Conservation (phyloP, 2,329 filamentous ascomycete species). For the Pyricularia pennisetigena region DNA sequence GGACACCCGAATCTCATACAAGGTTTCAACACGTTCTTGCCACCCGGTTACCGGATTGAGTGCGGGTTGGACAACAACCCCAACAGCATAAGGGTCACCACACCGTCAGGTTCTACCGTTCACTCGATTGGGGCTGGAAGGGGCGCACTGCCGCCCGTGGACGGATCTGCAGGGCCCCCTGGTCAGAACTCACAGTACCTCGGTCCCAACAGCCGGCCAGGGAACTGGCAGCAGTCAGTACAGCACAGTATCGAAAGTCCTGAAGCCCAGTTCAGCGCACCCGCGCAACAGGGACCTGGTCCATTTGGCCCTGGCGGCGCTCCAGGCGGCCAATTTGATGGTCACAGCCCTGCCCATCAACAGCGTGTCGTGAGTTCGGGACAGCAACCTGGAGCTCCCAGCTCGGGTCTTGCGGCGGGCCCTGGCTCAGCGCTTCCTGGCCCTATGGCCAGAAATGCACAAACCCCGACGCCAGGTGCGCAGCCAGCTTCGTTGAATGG, state of each 20-base stretch:
- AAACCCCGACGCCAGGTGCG: constrained; percentile 50
- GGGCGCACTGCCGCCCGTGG: constrained; percentile 23
- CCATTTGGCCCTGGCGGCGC: constrained; percentile 31
- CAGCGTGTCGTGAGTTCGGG: constrained; percentile 17
- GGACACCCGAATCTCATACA: constrained; percentile 93
- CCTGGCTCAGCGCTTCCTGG: constrained; percentile 3
- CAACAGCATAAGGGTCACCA: constrained; percentile 93
- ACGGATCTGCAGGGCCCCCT: constrained; percentile 27
- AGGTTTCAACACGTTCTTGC: constrained; percentile 96
- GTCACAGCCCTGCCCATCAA: constrained; percentile 17
- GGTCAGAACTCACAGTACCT: constrained; percentile 33
- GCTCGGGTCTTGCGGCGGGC: constrained; percentile 10
- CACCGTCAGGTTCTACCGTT: constrained; percentile 93
- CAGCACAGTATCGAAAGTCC: constrained; percentile 55
- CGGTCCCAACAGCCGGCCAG: constrained; percentile 28
- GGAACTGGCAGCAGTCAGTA: constrained; percentile 43
- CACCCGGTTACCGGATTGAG: constrained; percentile 92
- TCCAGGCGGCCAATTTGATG: constrained; percentile 21
- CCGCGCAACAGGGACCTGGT: constrained; percentile 37
- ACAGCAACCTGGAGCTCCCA: constrained; percentile 16
- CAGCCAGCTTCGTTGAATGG: constrained; percentile 46
- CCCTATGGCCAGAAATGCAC: constrained; percentile 29
- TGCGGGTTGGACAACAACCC: constrained; percentile 90
- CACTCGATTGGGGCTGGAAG: constrained; percentile 62
- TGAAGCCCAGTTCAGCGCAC: constrained; percentile 51